Conservation (phyloP, 2,329 filamentous ascomycete genomes). For the Trichoderma sp. region DNA sequence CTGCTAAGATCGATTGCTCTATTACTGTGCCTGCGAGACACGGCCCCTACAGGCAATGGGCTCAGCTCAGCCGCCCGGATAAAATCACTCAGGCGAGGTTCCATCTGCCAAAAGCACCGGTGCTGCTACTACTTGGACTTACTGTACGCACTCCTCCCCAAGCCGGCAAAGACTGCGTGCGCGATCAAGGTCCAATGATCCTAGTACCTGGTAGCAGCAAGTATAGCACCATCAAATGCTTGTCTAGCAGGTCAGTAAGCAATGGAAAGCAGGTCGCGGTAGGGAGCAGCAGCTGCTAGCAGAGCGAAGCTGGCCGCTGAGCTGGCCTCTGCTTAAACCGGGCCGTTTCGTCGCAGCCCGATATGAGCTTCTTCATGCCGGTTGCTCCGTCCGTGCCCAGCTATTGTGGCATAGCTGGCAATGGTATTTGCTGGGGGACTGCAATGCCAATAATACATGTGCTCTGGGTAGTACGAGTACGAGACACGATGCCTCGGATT, state of each 20-base stretch:
- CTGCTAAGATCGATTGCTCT: not conserved
- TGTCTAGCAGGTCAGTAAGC: not conserved
- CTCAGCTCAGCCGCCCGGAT: constrained; percentile 24
- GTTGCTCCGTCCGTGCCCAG: constrained; percentile 6
- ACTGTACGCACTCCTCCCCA: constrained; percentile 26
- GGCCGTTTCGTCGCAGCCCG: constrained; percentile 26
- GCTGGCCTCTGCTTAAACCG: constrained; percentile 16
- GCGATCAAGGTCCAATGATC: constrained; percentile 4
- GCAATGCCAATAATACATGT: not conserved
- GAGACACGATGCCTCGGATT: not conserved
- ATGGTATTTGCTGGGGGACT: not conserved
- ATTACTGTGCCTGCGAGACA: not conserved
- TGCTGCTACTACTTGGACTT: not conserved
- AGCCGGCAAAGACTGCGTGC: constrained; percentile 25
- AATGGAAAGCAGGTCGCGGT: not conserved
- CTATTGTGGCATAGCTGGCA: not conserved
- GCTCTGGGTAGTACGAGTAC: not conserved
- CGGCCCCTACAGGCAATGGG: not conserved
- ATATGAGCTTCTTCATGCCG: constrained; percentile 4
- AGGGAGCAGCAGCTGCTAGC: not conserved
- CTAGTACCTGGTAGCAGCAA: constrained; percentile 11
- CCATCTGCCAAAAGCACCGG: constrained; percentile 24
- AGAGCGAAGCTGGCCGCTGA: not conserved
- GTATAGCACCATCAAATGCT: not conserved
- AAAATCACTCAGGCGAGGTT: constrained; percentile 28